A percentile compares a stretch with the other conserved stretches of the same genome.
Conservation (phyloP, 2,329 filamentous ascomycete species). For the Diplodia mutila region DNA sequence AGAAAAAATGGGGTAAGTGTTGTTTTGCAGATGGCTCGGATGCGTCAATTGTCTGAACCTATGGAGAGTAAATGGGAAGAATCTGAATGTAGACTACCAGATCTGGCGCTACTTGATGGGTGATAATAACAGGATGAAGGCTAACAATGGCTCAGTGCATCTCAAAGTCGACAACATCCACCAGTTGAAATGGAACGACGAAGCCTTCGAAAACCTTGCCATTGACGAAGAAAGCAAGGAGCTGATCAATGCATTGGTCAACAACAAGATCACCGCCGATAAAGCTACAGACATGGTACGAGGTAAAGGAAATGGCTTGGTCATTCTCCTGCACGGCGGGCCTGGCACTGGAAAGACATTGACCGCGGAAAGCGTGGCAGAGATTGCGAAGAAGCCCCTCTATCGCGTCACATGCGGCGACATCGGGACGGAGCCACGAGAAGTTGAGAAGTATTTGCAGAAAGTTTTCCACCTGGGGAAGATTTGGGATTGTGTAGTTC, state of each 20-base stretch:
- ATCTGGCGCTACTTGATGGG: too few relatives aligned
- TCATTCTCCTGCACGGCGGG: constrained; percentile 31
- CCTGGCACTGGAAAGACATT: constrained; percentile 29
- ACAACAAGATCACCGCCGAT: neutral
- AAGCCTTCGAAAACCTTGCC: neutral
- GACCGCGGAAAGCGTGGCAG: constrained; percentile 40
- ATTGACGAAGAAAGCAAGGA: neutral
- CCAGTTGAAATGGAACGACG: neutral
- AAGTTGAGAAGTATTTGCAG: neutral
- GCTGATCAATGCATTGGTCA: neutral
- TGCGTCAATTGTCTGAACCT: too few relatives aligned
- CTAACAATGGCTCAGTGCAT: neutral
- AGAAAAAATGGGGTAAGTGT: neutral
- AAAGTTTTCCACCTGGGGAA: neutral
- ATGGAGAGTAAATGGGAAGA: too few relatives aligned
- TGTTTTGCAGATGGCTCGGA: too few relatives aligned
- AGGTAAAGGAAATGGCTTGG: constrained; percentile 38
- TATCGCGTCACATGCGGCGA: constrained; percentile 31
- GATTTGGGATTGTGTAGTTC: neutral
- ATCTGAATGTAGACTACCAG: too few relatives aligned
- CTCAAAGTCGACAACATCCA: neutral
- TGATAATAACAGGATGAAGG: too few relatives aligned
- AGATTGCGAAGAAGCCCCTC: constrained; percentile 35
- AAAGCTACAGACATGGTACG: constrained; percentile 16
- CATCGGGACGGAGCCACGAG: neutral